Base-by-base conservation (phyloP, 2,329 filamentous ascomycete genomes). In the Curvularia sp. region DNA sequence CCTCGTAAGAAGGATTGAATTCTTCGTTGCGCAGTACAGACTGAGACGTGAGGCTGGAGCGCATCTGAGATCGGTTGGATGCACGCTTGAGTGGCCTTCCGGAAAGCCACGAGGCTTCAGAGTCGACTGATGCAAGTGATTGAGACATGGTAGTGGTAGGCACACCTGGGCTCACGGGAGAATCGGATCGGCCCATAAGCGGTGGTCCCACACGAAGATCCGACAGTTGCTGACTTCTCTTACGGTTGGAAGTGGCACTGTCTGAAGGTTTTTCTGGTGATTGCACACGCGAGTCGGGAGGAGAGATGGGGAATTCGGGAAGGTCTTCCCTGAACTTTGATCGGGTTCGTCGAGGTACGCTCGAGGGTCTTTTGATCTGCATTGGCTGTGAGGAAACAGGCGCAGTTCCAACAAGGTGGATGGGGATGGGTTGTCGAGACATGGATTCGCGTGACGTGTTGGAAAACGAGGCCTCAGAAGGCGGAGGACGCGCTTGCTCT, bases 51-150 rank as follows among this genome's bases (percentile, higher is more conserved):
- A 79, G 71, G 63, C 82, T 83, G 64, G 82, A 84, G 49, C 77
- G 78, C 63, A 80, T 67, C 65, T 78, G 72, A 55, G 78, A 79
- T 65, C 72, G 79, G 70, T 72, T 78, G 63, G 80, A 84, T 56
- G 74, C 76, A 44, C 79, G 78, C 74, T 84, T 79, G 66, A 82
- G 75, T 61, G 84, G 82, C 56, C 89, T 88, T 15, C 94, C 93
- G 3, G 93, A 95, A 44, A 99, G 87, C 95, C 95, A 99, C 0
- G 93, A 97, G 4, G 86, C 95, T 79, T 99, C 95, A 0, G 93
- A 97, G 72, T 97, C 95, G 58, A 98, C 92, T 0, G 93, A 97
- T 1, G 93, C 95, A 18, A 98, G 83, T 0, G 94, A 98, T 75
- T 93, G 89, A 30, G 93, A 92, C 72, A 93, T 78, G 33, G 74